phyloP scores from a whole-genome alignment of 345 rosid species.

The Limnanthes douglasii region DNA sequence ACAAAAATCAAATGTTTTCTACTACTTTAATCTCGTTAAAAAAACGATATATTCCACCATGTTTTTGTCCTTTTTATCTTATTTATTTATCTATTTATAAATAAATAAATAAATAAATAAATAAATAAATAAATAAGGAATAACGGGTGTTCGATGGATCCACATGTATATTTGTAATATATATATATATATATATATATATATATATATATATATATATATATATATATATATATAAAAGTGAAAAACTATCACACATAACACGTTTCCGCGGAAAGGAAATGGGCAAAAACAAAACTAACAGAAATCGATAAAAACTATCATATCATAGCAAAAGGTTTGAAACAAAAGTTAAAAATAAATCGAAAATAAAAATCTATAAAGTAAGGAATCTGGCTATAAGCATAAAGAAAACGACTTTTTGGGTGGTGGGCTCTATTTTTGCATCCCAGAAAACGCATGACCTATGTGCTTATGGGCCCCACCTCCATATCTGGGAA shows the following conservation, averaged over 20 bases:
- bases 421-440: no score
- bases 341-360: constrained; percentile 4
- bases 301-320: constrained; percentile 8
- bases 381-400: no score
- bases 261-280: not conserved
- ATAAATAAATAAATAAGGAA: not conserved
- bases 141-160: no score
- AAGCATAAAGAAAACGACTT: no score
- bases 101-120: not conserved
- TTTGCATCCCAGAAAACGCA: no score
- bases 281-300: constrained; percentile 10
- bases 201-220: constrained; percentile 1
- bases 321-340: constrained; percentile 6
- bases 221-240: not conserved
- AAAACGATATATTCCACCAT: no score
- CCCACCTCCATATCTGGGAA: no score
- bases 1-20: no score
- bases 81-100: no score
- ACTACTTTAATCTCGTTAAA: no score
- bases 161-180: constrained; percentile 1
- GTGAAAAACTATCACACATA: not conserved
- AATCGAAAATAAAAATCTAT: constrained; percentile 7
- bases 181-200: constrained; percentile 5
- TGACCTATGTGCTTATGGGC: no score
- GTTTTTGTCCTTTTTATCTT: no score